Evolutionary conservation across 495 filamentous ascomycete genomes (phyloP).

Genomic region (Xylaria acuta): DNA sequence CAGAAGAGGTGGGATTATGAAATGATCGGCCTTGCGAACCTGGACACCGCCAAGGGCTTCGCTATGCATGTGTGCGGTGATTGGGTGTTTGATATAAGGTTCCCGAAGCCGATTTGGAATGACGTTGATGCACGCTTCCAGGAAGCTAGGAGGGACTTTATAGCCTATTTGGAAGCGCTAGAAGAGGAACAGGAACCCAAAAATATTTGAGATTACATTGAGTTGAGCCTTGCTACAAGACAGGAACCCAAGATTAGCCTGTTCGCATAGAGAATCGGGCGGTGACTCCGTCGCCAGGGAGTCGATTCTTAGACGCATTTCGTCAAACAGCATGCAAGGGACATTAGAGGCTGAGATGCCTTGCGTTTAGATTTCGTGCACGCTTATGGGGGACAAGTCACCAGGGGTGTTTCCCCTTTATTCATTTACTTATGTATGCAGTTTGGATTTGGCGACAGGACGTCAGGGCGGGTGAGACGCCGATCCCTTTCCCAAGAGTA

Average conservation of each 20-base stretch:
- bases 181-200: not conserved
- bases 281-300: not conserved
- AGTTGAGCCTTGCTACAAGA: not conserved
- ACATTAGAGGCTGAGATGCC: not conserved
- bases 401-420: not conserved
- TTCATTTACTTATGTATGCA: not conserved
- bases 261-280: not conserved
- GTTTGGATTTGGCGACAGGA: not conserved
- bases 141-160: not conserved
- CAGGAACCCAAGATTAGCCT: not conserved
- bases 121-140: not conserved
- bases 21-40: not conserved
- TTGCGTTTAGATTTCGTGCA: not conserved
- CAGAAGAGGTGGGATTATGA: not conserved
- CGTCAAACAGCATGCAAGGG: not conserved
- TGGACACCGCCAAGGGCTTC: not conserved
- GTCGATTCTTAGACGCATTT: not conserved
- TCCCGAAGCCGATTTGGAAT: not conserved
- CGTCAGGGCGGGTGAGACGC: not conserved
- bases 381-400: not conserved
- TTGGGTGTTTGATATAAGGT: not conserved
- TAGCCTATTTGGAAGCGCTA: not conserved
- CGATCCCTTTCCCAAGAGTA: not conserved
- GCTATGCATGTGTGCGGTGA: not conserved
- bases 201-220: not conserved